A percentile compares a stretch with the other conserved stretches of the same genome.
Conservation (phyloP, 768 basidiomycete species). For the Agrocybe pediades region DNA sequence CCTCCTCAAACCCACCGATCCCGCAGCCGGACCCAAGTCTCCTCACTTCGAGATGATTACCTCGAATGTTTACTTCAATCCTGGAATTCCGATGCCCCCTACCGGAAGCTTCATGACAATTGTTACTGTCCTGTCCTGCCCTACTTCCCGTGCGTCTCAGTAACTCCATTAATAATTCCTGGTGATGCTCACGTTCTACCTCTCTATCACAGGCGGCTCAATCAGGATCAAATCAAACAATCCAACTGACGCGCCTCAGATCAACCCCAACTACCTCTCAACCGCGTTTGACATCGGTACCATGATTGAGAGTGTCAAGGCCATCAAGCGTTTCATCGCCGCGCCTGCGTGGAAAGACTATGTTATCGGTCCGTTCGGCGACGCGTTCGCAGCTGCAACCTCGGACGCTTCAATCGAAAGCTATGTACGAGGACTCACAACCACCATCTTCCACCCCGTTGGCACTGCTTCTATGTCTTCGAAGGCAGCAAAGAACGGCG, state of each 20-base stretch:
- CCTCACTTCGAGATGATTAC: conserved; percentile 30
- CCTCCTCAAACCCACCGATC: conserved; percentile 19
- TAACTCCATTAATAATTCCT: conserved; percentile 5
- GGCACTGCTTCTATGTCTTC: conserved; percentile 30
- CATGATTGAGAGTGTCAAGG: conserved; percentile 25
- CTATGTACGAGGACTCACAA: conserved; percentile 18
- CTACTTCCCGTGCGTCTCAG: conserved; percentile 26
- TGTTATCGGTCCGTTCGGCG: conserved; percentile 21
- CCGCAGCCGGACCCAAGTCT: conserved; percentile 15
- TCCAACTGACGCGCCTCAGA: conserved; percentile 48
- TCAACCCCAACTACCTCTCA: conserved; percentile 48
- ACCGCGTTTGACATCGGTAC: conserved; percentile 27
- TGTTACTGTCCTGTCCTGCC: conserved; percentile 18
- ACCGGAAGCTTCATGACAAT: conserved; percentile 25
- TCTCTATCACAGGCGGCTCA: conserved; percentile 29
- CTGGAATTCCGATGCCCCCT: conserved; percentile 8
- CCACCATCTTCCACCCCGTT: conserved; percentile 31
- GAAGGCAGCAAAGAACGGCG: conserved; percentile 22
- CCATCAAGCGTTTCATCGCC: conserved; percentile 19
- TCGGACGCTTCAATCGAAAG: conserved; percentile 26
- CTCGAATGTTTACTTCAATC: conserved; percentile 19
- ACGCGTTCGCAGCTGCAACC: conserved; percentile 14
- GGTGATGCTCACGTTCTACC: neutral
- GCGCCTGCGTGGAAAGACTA: conserved; percentile 30
- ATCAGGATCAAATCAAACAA: conserved; percentile 41